These are phyloP conservation scores for Aureobasidium namibiae DNA, from an alignment of 2,329 filamentous ascomycete species.

Conservation along the genomic window DNA sequence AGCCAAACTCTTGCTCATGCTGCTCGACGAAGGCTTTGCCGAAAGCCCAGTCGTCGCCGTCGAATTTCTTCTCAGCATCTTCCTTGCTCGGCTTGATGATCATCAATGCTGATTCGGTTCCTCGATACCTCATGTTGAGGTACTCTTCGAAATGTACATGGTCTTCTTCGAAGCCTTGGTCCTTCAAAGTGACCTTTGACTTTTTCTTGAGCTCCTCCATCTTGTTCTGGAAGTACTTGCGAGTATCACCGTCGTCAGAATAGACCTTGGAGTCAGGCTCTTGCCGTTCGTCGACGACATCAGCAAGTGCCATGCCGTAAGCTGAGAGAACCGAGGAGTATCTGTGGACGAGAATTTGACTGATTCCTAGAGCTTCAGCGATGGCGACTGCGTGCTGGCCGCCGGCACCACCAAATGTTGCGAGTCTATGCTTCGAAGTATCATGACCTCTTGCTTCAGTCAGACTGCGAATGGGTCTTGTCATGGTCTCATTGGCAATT, in stretches of 20 bases:
- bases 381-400: conserved; percentile 91
- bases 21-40: conserved; percentile 77
- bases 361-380: conserved; percentile 73
- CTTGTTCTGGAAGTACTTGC: conserved; percentile 59
- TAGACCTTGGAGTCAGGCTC: conserved; percentile 60
- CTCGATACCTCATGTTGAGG: conserved; percentile 85
- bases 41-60: conserved; percentile 69
- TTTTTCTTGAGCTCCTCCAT: conserved; percentile 74
- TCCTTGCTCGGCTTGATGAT: conserved; percentile 63
- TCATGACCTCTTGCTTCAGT: conserved; percentile 91
- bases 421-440: conserved; percentile 80
- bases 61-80: conserved; percentile 51
- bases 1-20: conserved; percentile 88
- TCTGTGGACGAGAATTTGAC: conserved; percentile 74
- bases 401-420: conserved; percentile 85
- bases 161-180: conserved; percentile 69
- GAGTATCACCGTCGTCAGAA: conserved; percentile 49
- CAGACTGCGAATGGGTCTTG: conserved; percentile 76
- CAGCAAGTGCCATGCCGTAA: conserved; percentile 86
- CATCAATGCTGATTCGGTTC: conserved; percentile 88
- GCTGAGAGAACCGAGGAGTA: conserved; percentile 87
- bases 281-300: conserved; percentile 86
- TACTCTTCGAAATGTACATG: conserved; percentile 85
- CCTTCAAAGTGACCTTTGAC: conserved; percentile 56
- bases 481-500: conserved; percentile 88